Conservation (phyloP, 306 rosid species). For the Cicer judaicum region DNA sequence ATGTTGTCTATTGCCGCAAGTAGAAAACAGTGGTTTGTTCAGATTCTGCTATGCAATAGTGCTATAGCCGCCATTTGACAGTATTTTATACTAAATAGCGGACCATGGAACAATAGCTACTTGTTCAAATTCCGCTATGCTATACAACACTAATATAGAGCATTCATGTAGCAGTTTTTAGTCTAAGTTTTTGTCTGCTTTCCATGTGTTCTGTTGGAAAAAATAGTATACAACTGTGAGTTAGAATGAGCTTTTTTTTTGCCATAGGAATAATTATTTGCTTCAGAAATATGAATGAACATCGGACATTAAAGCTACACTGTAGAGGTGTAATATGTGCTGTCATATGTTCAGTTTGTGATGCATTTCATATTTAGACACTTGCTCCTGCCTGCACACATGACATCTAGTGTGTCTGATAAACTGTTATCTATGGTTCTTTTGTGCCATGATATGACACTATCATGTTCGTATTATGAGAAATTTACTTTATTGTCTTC, state of each 20-base stretch:
- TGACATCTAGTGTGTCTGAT: not conserved
- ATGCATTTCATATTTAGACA: constrained; percentile 9
- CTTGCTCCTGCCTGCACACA: not conserved
- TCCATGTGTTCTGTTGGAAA: not conserved
- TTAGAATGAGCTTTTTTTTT: not conserved
- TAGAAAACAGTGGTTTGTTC: too few species aligned
- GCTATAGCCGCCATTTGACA: too few species aligned
- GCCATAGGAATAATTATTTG: not conserved
- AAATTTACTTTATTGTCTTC: constrained; percentile 40
- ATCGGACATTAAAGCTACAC: constrained; percentile 22
- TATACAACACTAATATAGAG: not conserved
- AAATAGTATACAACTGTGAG: not conserved
- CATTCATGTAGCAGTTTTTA: not conserved
- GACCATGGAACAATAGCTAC: too few species aligned
- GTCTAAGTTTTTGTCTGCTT: not conserved
- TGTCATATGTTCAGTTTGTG: not conserved
- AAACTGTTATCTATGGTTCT: not conserved
- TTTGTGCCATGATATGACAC: not conserved
- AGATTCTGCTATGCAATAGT: too few species aligned
- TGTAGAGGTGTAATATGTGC: not conserved
- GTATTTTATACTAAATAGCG: too few species aligned
- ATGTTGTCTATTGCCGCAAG: too few species aligned
- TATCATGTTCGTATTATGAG: constrained; percentile 15
- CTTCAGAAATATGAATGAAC: constrained; percentile 32
- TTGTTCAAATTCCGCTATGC: too few species aligned